Conservation (phyloP, 1,139 yeast genomes). For the Sporopachydermia cereana region DNA sequence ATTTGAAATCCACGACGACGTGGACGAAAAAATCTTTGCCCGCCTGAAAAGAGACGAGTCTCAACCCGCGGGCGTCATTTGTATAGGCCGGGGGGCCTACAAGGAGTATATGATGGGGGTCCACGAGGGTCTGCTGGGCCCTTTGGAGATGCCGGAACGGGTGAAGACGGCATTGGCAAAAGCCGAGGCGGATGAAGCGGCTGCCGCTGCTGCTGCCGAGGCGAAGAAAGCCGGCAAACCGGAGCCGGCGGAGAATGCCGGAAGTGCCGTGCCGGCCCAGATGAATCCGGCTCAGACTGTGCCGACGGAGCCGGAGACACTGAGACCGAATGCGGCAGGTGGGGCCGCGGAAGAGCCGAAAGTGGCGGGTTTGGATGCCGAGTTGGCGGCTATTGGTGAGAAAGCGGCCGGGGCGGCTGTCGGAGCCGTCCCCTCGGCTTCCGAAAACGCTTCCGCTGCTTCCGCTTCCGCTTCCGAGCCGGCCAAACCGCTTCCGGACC, state of each 20-base stretch:
- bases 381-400: constrained; percentile 7
- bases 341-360: constrained; percentile 7
- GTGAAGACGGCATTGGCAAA: constrained; percentile 9
- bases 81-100: constrained; percentile 92
- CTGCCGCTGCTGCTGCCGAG: constrained; percentile 9
- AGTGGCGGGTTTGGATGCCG: constrained; percentile 10
- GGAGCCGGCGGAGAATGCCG: constrained; percentile 8
- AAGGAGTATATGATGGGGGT: constrained; percentile 85
- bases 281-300: constrained; percentile 3
- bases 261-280: constrained; percentile 15
- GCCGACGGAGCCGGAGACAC: neutral
- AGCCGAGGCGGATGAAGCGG: constrained; percentile 9
- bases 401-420: constrained; percentile 6
- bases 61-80: constrained; percentile 73
- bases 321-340: neutral
- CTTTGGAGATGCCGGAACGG: constrained; percentile 52
- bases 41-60: neutral
- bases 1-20: constrained; percentile 8
- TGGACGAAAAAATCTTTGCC: constrained; percentile 12
- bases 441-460: neutral
- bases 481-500: constrained; percentile 12
- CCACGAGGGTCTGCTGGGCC: constrained; percentile 93
- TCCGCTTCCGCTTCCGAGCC: constrained; percentile 9
- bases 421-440: neutral
- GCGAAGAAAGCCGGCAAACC: constrained; percentile 10